A percentile compares a stretch with the other conserved stretches of the same genome.
These are phyloP conservation scores for Eucalyptus paniculata DNA, from an alignment of 345 rosid species.

Conservation along the genomic window DNA sequence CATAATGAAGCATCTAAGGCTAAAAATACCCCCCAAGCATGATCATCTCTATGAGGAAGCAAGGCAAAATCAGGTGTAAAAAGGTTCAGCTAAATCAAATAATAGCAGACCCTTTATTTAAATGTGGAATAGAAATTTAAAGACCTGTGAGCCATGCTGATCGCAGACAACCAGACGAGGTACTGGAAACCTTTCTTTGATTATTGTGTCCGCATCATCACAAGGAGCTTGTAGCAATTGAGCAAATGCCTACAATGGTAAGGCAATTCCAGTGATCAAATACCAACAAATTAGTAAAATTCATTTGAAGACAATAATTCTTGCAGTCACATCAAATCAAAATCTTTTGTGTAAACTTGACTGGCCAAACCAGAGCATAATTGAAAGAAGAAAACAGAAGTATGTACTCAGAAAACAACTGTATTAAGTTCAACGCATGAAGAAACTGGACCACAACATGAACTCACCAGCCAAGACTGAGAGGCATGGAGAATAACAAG, in stretches of 20 bases:
- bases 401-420: neutral
- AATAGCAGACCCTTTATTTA: neutral
- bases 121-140: neutral
- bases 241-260: constrained; percentile 47
- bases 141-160: constrained; percentile 97
- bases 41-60: neutral
- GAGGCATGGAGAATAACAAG: neutral
- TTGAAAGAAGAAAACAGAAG: neutral
- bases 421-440: neutral
- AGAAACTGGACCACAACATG: neutral
- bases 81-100: neutral
- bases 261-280: neutral
- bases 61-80: neutral
- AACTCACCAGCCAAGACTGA: neutral
- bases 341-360: neutral
- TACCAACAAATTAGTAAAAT: neutral
- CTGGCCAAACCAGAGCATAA: neutral
- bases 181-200: constrained; percentile 82
- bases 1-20: neutral
- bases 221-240: constrained; percentile 68
- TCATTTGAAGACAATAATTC: neutral
- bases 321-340: neutral
- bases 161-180: constrained; percentile 91
- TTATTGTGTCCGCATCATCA: constrained; percentile 47
- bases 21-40: neutral